These are phyloP conservation scores for Primulina huaijiensis DNA, from an alignment of 257 asterid species.

Conservation along the genomic window DNA sequence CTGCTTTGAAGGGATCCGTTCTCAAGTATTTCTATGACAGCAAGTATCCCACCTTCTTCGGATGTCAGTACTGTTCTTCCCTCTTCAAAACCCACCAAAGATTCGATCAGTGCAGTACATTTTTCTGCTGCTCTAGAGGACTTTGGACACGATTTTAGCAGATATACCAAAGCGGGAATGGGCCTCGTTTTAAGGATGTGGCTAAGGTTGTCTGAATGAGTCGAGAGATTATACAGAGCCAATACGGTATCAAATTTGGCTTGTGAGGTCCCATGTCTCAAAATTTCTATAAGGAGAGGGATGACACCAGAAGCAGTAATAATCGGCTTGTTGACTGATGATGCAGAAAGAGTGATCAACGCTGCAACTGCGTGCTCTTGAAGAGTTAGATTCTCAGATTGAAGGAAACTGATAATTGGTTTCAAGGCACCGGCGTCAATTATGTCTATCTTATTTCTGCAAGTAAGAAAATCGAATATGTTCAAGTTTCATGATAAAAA, in stretches of 20 bases:
- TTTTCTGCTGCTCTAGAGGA: conserved; percentile 72
- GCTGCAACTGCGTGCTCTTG: conserved; percentile 84
- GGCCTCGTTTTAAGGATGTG: conserved; percentile 65
- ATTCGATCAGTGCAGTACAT: conserved; percentile 68
- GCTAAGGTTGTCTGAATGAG: conserved; percentile 52
- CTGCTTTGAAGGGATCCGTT: conserved; percentile 80
- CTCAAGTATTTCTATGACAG: conserved; percentile 84
- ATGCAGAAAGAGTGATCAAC: conserved; percentile 84
- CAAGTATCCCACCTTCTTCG: conserved; percentile 86
- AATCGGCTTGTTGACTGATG: conserved; percentile 75
- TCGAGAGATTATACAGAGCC: conserved; percentile 85
- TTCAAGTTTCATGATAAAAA: conserved; percentile 2
- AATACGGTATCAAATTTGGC: conserved; percentile 78
- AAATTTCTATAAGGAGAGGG: conserved; percentile 71
- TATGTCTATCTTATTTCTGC: conserved; percentile 79
- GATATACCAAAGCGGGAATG: conserved; percentile 49
- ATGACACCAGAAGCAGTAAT: conserved; percentile 75
- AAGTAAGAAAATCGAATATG: conserved; percentile 2
- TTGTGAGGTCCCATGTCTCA: conserved; percentile 49
- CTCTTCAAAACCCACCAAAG: conserved; percentile 66
- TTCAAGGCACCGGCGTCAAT: conserved; percentile 75
- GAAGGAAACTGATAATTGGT: conserved; percentile 71
- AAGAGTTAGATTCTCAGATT: conserved; percentile 48
- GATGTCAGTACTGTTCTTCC: conserved; percentile 62
- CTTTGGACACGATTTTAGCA: conserved; percentile 67